phyloP scores from a whole-genome alignment of 1,139 yeast species.

The Candida sojae region DNA sequence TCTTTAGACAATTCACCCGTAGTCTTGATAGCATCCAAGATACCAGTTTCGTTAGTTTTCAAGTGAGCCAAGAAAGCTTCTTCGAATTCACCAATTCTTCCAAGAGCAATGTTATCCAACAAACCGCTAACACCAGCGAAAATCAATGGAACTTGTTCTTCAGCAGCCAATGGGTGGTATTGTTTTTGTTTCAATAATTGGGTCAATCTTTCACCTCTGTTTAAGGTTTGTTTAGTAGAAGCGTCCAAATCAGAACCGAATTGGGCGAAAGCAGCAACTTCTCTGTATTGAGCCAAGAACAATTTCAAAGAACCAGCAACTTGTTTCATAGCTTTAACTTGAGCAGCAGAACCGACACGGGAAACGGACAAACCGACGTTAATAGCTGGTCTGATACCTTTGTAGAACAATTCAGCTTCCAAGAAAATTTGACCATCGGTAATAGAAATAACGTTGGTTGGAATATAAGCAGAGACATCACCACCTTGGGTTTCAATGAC shows the following conservation, averaged over 20 bases:
- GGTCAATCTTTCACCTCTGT: constrained; percentile 99
- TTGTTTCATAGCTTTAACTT: constrained; percentile 99
- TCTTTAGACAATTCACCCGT: constrained; percentile 93
- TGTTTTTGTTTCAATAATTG: constrained; percentile 98
- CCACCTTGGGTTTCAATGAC: constrained; percentile 99
- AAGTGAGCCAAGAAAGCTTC: constrained; percentile 86
- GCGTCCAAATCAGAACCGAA: constrained; percentile 99
- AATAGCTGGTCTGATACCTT: constrained; percentile 99
- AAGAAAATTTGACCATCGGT: constrained; percentile 98
- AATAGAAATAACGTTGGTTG: constrained; percentile 95
- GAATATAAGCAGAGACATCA: constrained; percentile 98
- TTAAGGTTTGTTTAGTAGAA: constrained; percentile 97
- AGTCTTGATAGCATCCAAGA: constrained; percentile 80
- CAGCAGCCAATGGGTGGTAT: constrained; percentile 95
- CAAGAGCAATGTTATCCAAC: constrained; percentile 86
- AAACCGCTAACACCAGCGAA: constrained; percentile 99
- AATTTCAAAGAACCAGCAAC: constrained; percentile 99
- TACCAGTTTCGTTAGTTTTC: constrained; percentile 84
- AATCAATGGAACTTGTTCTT: constrained; percentile 98
- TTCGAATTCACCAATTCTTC: constrained; percentile 91
- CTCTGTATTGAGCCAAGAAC: constrained; percentile 99
- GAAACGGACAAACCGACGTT: constrained; percentile 99
- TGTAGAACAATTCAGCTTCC: constrained; percentile 99
- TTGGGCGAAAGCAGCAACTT: constrained; percentile 99
- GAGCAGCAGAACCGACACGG: constrained; percentile 99